These are phyloP conservation scores for Mycena galopus DNA, from an alignment of 768 basidiomycete species.

Conservation along the genomic window DNA sequence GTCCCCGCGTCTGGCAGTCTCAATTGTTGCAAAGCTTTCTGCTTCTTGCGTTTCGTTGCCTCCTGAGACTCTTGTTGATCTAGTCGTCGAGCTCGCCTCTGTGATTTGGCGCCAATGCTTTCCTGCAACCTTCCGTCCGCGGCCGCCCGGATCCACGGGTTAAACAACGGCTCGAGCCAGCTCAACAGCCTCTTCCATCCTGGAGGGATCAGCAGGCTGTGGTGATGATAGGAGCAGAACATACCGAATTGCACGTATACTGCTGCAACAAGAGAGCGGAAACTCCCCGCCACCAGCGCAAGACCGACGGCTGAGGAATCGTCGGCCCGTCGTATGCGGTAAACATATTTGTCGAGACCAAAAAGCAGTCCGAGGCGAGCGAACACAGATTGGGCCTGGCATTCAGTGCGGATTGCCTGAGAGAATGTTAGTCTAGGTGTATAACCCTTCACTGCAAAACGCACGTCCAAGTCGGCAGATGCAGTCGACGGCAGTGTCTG, in stretches of 20 bases:
- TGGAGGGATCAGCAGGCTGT: background rate
- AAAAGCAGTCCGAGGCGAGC: background rate
- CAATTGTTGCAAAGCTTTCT: too few relatives aligned
- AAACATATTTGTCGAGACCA: slow-evolving; percentile 6
- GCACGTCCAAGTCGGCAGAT: background rate
- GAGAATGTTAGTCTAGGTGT: background rate
- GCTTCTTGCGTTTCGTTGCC: background rate
- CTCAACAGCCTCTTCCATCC: background rate
- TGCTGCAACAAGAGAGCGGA: background rate
- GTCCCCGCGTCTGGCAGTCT: too few relatives aligned
- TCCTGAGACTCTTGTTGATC: background rate
- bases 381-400: background rate
- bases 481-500: background rate
- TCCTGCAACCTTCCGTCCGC: background rate
- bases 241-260: background rate
- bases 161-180: background rate
- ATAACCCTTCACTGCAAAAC: background rate
- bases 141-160: background rate
- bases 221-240: background rate
- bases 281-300: background rate
- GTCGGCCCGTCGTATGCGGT: background rate
- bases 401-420: background rate
- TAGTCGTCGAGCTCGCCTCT: background rate
- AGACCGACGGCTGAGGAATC: background rate
- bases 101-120: background rate